Evolutionary conservation across 139 green algal species (phyloP), one percentile per base, ranked within the genome.

Genomic region (Protoeuglena noctilucae): DNA sequence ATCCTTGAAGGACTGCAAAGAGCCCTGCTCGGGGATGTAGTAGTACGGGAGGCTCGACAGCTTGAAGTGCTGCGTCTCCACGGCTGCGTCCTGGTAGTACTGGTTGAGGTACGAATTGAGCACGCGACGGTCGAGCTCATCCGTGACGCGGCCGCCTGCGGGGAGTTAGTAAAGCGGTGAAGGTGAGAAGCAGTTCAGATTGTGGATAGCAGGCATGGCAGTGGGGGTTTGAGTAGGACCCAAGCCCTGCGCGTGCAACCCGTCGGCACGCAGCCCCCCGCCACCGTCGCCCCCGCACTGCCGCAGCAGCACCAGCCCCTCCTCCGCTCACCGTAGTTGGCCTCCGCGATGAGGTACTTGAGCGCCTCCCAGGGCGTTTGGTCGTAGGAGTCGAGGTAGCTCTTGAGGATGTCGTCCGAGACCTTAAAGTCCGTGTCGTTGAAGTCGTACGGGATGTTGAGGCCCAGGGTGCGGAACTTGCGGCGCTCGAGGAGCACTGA

Each of bases 381-480:
- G 47, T 78, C 76, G 51, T 93, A 87, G 23, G 58, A 70, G 71
- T 93, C 84, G 52, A 93, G 65, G 70, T 91, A 93, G 17, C 51
- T 65, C 69, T 85, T 85, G 29, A 93, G 68, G 53, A 88, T 52
- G 63, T 88, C 78, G 56, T 87, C 78, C 14, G 66, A 81, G n/a
- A 87, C 79, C 60, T 66, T 70, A 53, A 85, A 89, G 67, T 93
- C 84, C 25, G 82, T 91, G 68, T 93, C 84, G 57, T 91, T 89
- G 76, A 93, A 93, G 68, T 91, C 82, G 57, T 93, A 91, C 39
- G 78, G 74, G 54, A 91, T 86, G 75, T 93, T 93, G 53, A 91
- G 65, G n/a, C 84, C 84, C 19, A 93, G 69, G 25, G 71, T 83
- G 34, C 80, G 64, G 73, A 93, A 91, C 68, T 89, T 91, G 57